These are phyloP conservation scores for Ogataea henricii DNA, from an alignment of 805 yeast species.

Conservation along the genomic window DNA sequence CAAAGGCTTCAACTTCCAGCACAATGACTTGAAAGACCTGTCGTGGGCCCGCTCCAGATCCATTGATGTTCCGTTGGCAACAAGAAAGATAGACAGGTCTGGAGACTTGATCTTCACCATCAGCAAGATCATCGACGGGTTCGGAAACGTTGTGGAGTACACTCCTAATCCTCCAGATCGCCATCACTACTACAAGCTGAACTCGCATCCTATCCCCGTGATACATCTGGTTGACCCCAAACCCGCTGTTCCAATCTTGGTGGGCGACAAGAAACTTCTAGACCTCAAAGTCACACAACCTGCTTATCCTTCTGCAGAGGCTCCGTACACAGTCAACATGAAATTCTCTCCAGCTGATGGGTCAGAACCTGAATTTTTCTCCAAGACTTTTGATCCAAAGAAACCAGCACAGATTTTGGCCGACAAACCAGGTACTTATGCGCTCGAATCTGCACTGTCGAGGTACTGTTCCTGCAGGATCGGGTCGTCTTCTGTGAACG, in stretches of 20 bases:
- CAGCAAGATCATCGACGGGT: constrained; percentile 62
- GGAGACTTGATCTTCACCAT: constrained; percentile 62
- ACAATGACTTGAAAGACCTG: constrained; percentile 41
- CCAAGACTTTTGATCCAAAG: constrained; percentile 32
- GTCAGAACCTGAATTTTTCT: constrained; percentile 18
- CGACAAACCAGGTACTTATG: constrained; percentile 66
- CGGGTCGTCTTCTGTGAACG: constrained; percentile 54
- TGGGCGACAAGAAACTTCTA: constrained; percentile 36
- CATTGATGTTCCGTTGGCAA: constrained; percentile 31
- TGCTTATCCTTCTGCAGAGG: constrained; percentile 39
- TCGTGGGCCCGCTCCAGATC: constrained; percentile 36
- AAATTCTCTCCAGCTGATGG: constrained; percentile 34
- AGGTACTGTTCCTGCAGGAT: constrained; percentile 68
- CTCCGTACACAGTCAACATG: constrained; percentile 47
- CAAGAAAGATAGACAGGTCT: constrained; percentile 31
- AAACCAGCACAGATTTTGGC: constrained; percentile 38
- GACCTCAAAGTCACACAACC: constrained; percentile 30
- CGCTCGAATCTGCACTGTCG: constrained; percentile 54
- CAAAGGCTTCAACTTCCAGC: constrained; percentile 29
- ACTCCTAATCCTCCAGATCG: constrained; percentile 37
- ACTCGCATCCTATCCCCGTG: constrained; percentile 57
- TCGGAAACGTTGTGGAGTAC: constrained; percentile 59
- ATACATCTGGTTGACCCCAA: constrained; percentile 45
- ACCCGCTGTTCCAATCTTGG: constrained; percentile 31
- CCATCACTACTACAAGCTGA: constrained; percentile 46